Conservation (phyloP, 2,329 filamentous ascomycete genomes). For the Apiospora phragmitis region DNA sequence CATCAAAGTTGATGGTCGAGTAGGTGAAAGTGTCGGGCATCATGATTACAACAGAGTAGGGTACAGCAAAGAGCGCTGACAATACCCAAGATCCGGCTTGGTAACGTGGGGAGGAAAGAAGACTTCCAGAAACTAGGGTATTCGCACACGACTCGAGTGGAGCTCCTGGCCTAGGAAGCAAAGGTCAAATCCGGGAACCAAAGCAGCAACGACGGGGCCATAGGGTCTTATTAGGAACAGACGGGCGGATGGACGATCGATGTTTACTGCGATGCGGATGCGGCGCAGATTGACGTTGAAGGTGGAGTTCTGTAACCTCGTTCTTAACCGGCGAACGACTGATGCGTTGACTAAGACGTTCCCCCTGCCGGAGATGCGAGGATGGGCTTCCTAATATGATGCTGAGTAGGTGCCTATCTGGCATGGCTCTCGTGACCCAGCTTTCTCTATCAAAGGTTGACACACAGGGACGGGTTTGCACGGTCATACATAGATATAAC, state of each 20-base stretch:
- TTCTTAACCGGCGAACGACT: not conserved
- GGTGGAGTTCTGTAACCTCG: not conserved
- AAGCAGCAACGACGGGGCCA: not conserved
- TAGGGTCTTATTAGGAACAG: not conserved
- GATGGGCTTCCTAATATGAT: not conserved
- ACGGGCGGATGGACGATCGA: not conserved
- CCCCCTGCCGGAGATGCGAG: not conserved
- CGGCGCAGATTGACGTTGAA: not conserved
- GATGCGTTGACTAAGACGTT: not conserved
- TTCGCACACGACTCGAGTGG: not conserved
- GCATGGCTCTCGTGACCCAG: not conserved
- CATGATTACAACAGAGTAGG: not conserved
- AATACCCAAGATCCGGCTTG: not conserved
- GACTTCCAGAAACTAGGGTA: not conserved
- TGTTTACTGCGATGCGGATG: not conserved
- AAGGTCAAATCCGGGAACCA: not conserved
- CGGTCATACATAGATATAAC: not conserved
- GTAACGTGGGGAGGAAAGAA: not conserved
- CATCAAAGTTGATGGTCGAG: constrained; percentile 25
- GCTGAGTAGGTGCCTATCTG: not conserved
- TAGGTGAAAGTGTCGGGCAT: constrained; percentile 15
- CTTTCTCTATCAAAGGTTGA: not conserved
- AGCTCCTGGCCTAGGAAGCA: constrained; percentile 4
- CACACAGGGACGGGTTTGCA: not conserved
- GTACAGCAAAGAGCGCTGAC: not conserved